Percentiles rank a stretch among this genome's conserved stretches.
These are phyloP conservation scores for Candida awuae DNA, from an alignment of 805 yeast species.

Conservation along the genomic window DNA sequence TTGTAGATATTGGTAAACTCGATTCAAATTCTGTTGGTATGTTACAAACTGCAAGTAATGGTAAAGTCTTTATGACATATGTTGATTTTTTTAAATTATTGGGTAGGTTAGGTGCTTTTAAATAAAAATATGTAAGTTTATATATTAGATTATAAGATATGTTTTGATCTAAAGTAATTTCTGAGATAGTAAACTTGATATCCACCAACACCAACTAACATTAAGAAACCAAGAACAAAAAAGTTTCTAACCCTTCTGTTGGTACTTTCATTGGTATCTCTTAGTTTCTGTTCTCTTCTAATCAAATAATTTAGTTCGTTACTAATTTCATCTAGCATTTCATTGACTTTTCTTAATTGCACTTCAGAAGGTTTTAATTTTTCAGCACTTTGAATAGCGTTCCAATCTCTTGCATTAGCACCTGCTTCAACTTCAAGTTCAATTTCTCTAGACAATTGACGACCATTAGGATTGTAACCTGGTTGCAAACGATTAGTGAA, in stretches of 20 bases:
- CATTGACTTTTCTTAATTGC: conserved; percentile 80
- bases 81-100: conserved; percentile 40
- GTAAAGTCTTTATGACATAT: conserved; percentile 31
- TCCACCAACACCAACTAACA: conserved; percentile 70
- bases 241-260: conserved; percentile 88
- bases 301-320: conserved; percentile 77
- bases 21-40: conserved; percentile 31
- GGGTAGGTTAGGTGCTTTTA: conserved; percentile 18
- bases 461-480: conserved; percentile 32
- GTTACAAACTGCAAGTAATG: conserved; percentile 37
- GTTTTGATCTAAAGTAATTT: conserved; percentile 83
- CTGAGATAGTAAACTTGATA: conserved; percentile 93
- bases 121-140: not conserved
- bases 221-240: conserved; percentile 57
- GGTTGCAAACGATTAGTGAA: conserved; percentile 56
- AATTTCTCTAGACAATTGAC: conserved; percentile 50
- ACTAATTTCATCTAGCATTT: conserved; percentile 72
- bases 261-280: conserved; percentile 96
- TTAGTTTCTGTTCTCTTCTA: conserved; percentile 80
- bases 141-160: conserved; percentile 44
- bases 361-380: conserved; percentile 89
- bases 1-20: conserved; percentile 24
- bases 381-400: conserved; percentile 85
- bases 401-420: conserved; percentile 97
- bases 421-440: conserved; percentile 93